Percentiles rank a stretch among this genome's conserved stretches.
Conservation (phyloP, 1,284 basidiomycete species). For the Lentinula novae-zelandiae region DNA sequence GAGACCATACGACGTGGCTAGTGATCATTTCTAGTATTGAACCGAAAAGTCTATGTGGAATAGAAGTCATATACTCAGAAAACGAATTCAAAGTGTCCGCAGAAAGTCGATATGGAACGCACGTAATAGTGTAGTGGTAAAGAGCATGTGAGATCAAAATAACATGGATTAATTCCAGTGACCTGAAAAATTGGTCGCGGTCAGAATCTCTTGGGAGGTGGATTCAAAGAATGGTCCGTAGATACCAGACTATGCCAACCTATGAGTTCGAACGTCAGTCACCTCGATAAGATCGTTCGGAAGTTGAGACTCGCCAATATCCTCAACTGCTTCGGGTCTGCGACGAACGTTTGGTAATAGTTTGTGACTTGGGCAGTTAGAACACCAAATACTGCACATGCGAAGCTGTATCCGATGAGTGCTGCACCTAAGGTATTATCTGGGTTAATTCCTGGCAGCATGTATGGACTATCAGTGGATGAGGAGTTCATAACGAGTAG, state of each 20-base stretch:
- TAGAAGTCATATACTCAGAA: neutral
- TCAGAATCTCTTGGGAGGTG: neutral
- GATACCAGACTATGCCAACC: neutral
- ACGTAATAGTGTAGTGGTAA: conserved; percentile 17
- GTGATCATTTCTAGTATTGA: conserved; percentile 1
- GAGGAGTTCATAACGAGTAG: neutral
- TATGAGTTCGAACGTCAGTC: neutral
- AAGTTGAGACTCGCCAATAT: neutral
- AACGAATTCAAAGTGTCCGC: neutral
- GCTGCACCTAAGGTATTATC: conserved; percentile 12
- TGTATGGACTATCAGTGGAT: neutral
- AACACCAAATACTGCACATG: conserved; percentile 10
- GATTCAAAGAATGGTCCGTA: neutral
- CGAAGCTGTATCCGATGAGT: conserved; percentile 7
- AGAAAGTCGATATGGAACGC: neutral
- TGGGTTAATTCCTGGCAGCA: neutral
- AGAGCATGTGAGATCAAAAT: conserved; percentile 16
- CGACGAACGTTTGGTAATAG: conserved; percentile 4
- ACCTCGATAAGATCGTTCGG: neutral
- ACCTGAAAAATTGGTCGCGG: neutral
- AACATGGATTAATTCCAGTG: neutral
- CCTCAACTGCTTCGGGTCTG: neutral
- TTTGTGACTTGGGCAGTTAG: conserved; percentile 8
- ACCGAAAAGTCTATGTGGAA: conserved; percentile 5
- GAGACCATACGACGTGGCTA: conserved; percentile 9